These are phyloP conservation scores for Petunia hybrid DNA, from an alignment of 305 asterid species.

Conservation along the genomic window DNA sequence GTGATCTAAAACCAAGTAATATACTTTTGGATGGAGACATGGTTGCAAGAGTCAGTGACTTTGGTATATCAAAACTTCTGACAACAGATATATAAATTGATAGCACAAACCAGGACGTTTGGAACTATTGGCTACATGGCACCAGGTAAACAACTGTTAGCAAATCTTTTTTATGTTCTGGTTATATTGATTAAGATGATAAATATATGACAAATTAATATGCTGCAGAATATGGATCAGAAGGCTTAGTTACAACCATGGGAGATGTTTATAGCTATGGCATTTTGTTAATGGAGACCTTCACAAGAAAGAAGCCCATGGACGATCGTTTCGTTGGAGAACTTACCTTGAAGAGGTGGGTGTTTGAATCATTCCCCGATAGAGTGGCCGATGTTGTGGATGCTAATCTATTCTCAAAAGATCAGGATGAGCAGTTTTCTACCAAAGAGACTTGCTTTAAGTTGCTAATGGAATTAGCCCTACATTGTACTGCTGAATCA, in stretches of 20 bases:
- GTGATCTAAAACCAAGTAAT: conserved; percentile 8
- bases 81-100: background rate
- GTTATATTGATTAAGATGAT: background rate
- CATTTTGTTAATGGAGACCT: conserved; percentile 22
- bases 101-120: background rate
- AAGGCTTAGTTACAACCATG: background rate
- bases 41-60: conserved; percentile 14
- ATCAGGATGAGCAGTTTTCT: conserved; percentile 2
- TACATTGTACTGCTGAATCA: conserved; percentile 23
- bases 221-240: conserved; percentile 3
- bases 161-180: background rate
- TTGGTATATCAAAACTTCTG: conserved; percentile 17
- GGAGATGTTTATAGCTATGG: conserved; percentile 24
- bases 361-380: conserved; percentile 1
- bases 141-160: conserved; percentile 1
- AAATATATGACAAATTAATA: background rate
- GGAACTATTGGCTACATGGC: conserved; percentile 9
- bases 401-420: background rate
- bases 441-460: background rate
- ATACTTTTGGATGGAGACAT: background rate
- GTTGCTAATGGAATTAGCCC: conserved; percentile 21
- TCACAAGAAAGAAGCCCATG: background rate
- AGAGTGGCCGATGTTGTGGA: background rate
- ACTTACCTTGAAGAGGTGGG: background rate
- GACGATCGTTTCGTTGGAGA: background rate